These are phyloP conservation scores for Blyttiomyces sp. DNA, from an alignment of 371 early-diverging fungal genomes.

Conservation along the genomic window DNA sequence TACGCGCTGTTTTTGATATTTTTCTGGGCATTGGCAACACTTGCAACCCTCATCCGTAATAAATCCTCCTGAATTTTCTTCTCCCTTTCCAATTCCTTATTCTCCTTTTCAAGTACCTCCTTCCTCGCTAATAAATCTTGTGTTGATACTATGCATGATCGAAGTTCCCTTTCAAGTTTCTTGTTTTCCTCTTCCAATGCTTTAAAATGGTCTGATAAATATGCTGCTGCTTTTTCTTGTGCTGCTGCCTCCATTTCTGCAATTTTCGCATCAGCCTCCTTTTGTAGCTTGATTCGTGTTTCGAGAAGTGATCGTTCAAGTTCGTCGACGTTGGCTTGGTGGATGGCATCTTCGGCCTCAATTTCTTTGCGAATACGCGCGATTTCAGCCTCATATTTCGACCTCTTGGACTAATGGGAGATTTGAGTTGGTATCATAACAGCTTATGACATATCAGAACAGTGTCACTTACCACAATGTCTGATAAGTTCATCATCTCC, in stretches of 20 bases:
- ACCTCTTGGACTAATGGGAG: conserved; percentile 25
- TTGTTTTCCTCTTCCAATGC: conserved; percentile 41
- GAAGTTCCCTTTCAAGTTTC: conserved; percentile 32
- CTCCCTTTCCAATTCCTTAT: conserved; percentile 35
- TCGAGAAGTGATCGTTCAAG: conserved; percentile 42
- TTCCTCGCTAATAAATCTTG: conserved; percentile 35
- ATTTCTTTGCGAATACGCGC: conserved; percentile 36
- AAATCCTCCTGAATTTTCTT: conserved; percentile 34
- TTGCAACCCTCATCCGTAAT: conserved; percentile 24
- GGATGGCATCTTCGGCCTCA: conserved; percentile 31
- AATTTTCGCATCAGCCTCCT: conserved; percentile 44
- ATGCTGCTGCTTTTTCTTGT: conserved; percentile 47
- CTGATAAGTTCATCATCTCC: conserved; percentile 41
- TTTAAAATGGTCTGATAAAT: conserved; percentile 37
- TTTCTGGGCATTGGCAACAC: conserved; percentile 26
- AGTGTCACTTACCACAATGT: conserved; percentile 31
- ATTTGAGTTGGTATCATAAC: background rate
- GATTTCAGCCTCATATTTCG: conserved; percentile 45
- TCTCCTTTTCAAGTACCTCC: conserved; percentile 30
- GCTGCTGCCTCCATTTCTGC: conserved; percentile 49
- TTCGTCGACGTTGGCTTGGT: conserved; percentile 25
- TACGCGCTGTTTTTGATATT: too few relatives aligned
- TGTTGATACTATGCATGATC: conserved; percentile 21
- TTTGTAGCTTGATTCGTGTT: conserved; percentile 41
- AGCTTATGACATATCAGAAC: background rate